Percentiles rank a stretch among this genome's conserved stretches.
These are phyloP conservation scores for Talaromyces sp. DNA, from an alignment of 2,329 filamentous ascomycete genomes.

Conservation along the genomic window DNA sequence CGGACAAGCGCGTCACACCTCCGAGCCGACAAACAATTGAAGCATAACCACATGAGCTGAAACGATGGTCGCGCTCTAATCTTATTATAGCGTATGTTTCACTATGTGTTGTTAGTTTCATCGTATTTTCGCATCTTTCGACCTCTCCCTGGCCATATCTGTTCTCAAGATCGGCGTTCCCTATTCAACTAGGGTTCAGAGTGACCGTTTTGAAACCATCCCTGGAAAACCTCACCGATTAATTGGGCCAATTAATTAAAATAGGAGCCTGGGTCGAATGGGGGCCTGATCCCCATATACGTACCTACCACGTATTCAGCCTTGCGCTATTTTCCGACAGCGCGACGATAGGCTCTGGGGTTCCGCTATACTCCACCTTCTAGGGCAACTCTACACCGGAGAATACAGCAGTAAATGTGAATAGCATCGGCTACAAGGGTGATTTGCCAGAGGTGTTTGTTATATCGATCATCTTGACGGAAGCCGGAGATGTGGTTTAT, in stretches of 20 bases:
- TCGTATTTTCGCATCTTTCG: background rate
- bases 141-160: background rate
- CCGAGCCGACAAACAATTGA: background rate
- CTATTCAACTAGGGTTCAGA: background rate
- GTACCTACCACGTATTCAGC: background rate
- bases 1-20: background rate
- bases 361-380: background rate
- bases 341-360: background rate
- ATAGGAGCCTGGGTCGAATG: background rate
- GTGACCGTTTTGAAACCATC: background rate
- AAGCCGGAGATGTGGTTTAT: slow-evolving; percentile 15
- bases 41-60: background rate
- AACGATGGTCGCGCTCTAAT: no score
- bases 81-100: no score
- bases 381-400: background rate
- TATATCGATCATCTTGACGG: background rate
- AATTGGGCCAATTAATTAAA: background rate
- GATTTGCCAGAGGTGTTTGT: background rate
- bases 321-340: background rate
- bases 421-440: background rate
- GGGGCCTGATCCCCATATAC: background rate
- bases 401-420: background rate
- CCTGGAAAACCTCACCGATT: background rate
- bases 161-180: background rate
- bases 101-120: background rate